Conservation (phyloP, 148 eudicot genomes). For the Arbutus unedo region DNA sequence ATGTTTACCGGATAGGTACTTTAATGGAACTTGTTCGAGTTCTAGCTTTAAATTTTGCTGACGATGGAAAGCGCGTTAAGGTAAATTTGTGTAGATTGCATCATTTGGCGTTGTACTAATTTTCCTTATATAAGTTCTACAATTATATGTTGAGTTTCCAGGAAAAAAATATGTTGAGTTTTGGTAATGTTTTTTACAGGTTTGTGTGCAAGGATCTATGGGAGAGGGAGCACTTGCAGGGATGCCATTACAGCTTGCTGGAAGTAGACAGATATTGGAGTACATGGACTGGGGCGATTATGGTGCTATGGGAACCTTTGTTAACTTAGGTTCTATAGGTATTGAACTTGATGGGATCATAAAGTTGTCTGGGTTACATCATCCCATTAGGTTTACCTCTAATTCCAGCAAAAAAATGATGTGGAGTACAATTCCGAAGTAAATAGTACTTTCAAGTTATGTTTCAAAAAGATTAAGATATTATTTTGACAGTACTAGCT, state of each 20-base stretch:
- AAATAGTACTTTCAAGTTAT: neutral
- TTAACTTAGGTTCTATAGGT: constrained; percentile 93
- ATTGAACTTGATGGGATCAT: constrained; percentile 8
- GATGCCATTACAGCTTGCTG: constrained; percentile 94
- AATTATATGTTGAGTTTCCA: neutral
- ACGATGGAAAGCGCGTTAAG: constrained; percentile 94
- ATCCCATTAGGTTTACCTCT: neutral
- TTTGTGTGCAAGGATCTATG: constrained; percentile 99
- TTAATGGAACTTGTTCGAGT: constrained; percentile 88
- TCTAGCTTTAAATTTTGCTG: constrained; percentile 86
- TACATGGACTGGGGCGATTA: constrained; percentile 99
- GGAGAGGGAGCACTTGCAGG: constrained; percentile 94
- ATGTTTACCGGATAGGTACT: constrained; percentile 98
- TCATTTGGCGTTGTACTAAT: neutral
- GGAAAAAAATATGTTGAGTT: neutral
- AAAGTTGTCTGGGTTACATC: neutral
- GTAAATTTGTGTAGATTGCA: constrained; percentile 33
- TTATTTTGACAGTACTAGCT: neutral
- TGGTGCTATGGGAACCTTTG: constrained; percentile 84
- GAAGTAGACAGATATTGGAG: constrained; percentile 81
- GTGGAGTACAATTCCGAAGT: neutral
- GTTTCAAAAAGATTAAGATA: neutral
- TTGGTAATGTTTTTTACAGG: constrained; percentile 38
- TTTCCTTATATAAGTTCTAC: neutral
- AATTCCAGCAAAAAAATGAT: neutral